Base-by-base conservation (phyloP, 768 basidiomycete genomes). In the Boletales sp. region DNA sequence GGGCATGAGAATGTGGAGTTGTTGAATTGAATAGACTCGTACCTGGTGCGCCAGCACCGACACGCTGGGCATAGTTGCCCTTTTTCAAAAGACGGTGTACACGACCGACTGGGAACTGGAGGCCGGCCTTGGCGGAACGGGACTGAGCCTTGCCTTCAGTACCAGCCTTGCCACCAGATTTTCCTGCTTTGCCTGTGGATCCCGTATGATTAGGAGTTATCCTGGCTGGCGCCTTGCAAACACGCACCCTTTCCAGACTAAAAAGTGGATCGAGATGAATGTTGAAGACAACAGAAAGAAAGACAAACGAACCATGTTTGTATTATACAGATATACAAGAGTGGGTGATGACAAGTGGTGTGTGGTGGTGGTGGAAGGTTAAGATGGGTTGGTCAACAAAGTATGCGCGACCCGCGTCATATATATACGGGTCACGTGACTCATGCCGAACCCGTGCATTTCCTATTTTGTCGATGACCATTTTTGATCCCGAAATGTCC, bases 21-120 rank as follows among this genome's bases (percentile, higher is more conserved):
- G 31, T 39, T 30, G 68, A 71, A 27, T 36, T 31, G 6, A 7
- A 27, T 30, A 11, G 1, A 2, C 18, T n/a, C 52, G 6, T 54
- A 86, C 85, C 85, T 63, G 91, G 89, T 55, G 91, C 88, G 74
- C 90, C 90, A 48, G 90, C 87, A 71, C 91, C 90, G 54, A 93
- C 84, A 68, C 91, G 87, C 59, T 88, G 84, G 43, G 87, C 86
- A 56, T 90, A 92, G 76, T 92, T 91, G 47, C 90, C 90, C 69
- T 81, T 82, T 78, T 90, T 90, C 69, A 92, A 69, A 38, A 90
- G 81, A 81, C 88, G 84, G 74, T 90, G 90, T 53, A 92, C 83
- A 86, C 90, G 90, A 78, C 90, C 90, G 59, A 93, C 90, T 47
- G 90, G 90, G 76, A 93, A 89, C 67, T 87, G 84, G 48, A 87